Evolutionary conservation across 1,139 yeast genomes (phyloP).

Genomic region (Lodderomyces theae): DNA sequence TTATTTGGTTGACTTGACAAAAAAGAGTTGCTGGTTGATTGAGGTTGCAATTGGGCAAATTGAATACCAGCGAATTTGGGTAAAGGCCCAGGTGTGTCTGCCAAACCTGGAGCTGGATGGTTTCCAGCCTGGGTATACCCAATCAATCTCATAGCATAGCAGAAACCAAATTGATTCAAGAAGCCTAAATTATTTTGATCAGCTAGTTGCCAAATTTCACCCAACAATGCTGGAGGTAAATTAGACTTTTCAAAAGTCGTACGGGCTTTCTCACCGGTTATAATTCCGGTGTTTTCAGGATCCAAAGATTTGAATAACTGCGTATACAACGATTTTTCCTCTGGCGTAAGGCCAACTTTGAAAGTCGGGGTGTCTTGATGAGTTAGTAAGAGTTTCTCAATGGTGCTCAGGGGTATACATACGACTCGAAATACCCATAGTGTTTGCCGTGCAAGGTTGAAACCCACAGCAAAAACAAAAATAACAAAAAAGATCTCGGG

Average conservation of each 20-base stretch:
- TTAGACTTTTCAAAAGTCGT: slow-evolving; percentile 84
- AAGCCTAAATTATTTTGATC: slow-evolving; percentile 85
- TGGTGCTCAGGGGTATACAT: slow-evolving; percentile 15
- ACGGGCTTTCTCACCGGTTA: slow-evolving; percentile 90
- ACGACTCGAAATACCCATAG: slow-evolving; percentile 30
- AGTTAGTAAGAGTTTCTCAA: not conserved
- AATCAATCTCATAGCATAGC: slow-evolving; percentile 82
- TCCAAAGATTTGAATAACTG: slow-evolving; percentile 78
- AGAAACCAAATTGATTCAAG: slow-evolving; percentile 77
- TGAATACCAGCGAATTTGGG: slow-evolving; percentile 49
- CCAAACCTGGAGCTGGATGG: slow-evolving; percentile 48
- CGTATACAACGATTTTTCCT: slow-evolving; percentile 73
- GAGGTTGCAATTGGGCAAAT: slow-evolving; percentile 29
- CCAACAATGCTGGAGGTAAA: slow-evolving; percentile 70
- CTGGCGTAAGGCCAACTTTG: slow-evolving; percentile 62
- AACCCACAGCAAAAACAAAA: too few relatives aligned
- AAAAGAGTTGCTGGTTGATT: slow-evolving; percentile 41
- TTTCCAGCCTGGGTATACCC: slow-evolving; percentile 84
- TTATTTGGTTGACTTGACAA: slow-evolving; percentile 49
- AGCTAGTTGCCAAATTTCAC: slow-evolving; percentile 92
- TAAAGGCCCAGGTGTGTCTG: slow-evolving; percentile 56
- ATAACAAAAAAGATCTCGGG: not conserved
- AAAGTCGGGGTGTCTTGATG: slow-evolving; percentile 25
- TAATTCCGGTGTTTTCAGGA: slow-evolving; percentile 72
- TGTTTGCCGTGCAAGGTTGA: too few relatives aligned